Evolutionary conservation across 108 stramenopile genomes (phyloP), one percentile per base, ranked within the genome.

Genomic region (Pseudonitzschia delicatissima): DNA sequence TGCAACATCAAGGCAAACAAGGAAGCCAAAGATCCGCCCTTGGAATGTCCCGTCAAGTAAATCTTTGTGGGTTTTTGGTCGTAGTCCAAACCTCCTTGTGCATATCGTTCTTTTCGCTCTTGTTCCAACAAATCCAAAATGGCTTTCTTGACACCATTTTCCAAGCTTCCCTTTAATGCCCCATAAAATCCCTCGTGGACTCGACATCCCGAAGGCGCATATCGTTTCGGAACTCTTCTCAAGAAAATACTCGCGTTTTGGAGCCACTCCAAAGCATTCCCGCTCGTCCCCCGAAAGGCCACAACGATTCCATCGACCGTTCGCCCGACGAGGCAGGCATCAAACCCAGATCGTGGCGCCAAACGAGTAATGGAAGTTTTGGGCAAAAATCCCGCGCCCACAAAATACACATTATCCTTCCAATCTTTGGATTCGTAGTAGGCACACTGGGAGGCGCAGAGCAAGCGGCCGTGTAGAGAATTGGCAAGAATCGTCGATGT

Each of bases 401-500:
- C 42, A 40, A 48, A 5, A 61, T 70, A 70, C 20, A 61, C 60
- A 47, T 36, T 3, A 12, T 42, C 26, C 26, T 62, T 48, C n/a
- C n/a, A n/a, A n/a, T n/a, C n/a, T n/a, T n/a, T n/a, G n/a, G n/a
- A n/a, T n/a, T n/a, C n/a, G 33, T 33, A 40, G 42, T 70, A 70
- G 4, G 69, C 69, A 23, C 59, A 70, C 39, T 6, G 18, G 23
- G 69, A 45, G 21, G 69, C 55, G 48, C 69, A 70, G 20, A 70
- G 59, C 17, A 70, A 61, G 13, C 69, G 39, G 11, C 69, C 69
- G 45, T 70, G 60, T 15, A 70, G 61, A 17, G 23, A 62, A 15
- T 44, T 8, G 55, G 69, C 69, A 21, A 25, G 47, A 23, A 71
- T 88, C 69, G 62, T 87, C 86, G 87, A 92, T 92, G 67, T 92